A percentile compares a stretch with the other conserved stretches of the same genome.
These are phyloP conservation scores for Giardia duodenalis DNA, from an alignment of 208 protist genomes.

Conservation along the genomic window DNA sequence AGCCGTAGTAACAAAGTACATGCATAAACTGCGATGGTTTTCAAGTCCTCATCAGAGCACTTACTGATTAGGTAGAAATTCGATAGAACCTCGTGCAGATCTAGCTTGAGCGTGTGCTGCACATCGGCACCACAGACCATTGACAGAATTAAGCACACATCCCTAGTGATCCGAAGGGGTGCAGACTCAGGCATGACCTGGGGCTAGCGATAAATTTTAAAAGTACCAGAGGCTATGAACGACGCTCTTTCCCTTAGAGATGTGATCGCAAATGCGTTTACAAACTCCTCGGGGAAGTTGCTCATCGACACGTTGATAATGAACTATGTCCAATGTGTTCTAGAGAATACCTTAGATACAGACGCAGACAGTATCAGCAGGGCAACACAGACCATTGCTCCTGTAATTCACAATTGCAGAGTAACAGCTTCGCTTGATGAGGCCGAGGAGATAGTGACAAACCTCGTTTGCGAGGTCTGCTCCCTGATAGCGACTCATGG, in stretches of 20 bases:
- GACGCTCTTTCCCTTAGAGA: neutral
- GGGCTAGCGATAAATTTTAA: no score
- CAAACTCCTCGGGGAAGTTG: neutral
- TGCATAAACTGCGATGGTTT: neutral
- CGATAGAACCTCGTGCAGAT: neutral
- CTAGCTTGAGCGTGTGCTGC: neutral
- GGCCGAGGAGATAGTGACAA: neutral
- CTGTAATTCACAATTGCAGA: neutral
- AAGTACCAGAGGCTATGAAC: no score
- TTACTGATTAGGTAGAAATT: neutral
- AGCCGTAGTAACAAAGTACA: neutral
- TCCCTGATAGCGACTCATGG: neutral
- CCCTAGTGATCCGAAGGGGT: neutral
- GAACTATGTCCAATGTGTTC: neutral
- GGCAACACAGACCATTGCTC: neutral
- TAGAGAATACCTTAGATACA: neutral
- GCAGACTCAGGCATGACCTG: no score
- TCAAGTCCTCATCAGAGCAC: neutral
- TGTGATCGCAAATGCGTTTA: neutral
- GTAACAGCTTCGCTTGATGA: neutral
- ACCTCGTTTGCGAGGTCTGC: neutral
- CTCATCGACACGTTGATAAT: neutral
- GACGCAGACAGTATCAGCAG: neutral
- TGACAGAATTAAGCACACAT: neutral
- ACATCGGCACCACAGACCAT: neutral